Evolutionary conservation across 2,329 filamentous ascomycete genomes (phyloP).

Genomic region (Colletotrichum endophyticum): DNA sequence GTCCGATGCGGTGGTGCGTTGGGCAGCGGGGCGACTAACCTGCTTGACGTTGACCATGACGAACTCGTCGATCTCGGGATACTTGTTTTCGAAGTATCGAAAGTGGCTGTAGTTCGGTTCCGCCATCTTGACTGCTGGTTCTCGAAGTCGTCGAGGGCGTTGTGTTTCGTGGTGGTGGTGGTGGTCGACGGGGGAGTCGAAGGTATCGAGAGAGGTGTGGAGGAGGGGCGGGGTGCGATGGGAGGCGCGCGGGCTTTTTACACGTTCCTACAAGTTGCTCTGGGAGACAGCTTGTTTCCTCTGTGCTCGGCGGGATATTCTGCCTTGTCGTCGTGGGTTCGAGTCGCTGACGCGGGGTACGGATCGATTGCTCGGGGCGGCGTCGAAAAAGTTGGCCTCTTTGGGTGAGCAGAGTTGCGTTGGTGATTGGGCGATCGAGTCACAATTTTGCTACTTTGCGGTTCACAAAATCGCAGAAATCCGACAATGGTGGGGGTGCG

Average conservation of each 20-base stretch:
- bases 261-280: background rate
- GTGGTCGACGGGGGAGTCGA: background rate
- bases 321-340: slow-evolving; percentile 5
- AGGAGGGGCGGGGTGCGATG: slow-evolving; percentile 34
- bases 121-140: slow-evolving; percentile 74
- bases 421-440: slow-evolving; percentile 34
- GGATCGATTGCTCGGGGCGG: background rate
- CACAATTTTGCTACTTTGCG: slow-evolving; percentile 50
- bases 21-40: slow-evolving; percentile 54
- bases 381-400: slow-evolving; percentile 4
- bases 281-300: slow-evolving; percentile 8
- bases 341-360: background rate
- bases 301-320: slow-evolving; percentile 8
- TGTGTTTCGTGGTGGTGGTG: slow-evolving; percentile 19
- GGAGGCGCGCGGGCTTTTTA: slow-evolving; percentile 23
- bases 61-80: slow-evolving; percentile 97
- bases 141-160: slow-evolving; percentile 25
- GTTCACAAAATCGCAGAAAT: slow-evolving; percentile 26
- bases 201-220: slow-evolving; percentile 24
- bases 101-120: slow-evolving; percentile 77
- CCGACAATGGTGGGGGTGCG: slow-evolving; percentile 45
- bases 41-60: slow-evolving; percentile 99
- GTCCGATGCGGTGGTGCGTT: slow-evolving; percentile 14
- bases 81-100: slow-evolving; percentile 97
- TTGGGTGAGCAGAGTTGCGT: slow-evolving; percentile 12